Conservation (phyloP, 2,329 filamentous ascomycete species). For the Phyllosticta citriasiana region DNA sequence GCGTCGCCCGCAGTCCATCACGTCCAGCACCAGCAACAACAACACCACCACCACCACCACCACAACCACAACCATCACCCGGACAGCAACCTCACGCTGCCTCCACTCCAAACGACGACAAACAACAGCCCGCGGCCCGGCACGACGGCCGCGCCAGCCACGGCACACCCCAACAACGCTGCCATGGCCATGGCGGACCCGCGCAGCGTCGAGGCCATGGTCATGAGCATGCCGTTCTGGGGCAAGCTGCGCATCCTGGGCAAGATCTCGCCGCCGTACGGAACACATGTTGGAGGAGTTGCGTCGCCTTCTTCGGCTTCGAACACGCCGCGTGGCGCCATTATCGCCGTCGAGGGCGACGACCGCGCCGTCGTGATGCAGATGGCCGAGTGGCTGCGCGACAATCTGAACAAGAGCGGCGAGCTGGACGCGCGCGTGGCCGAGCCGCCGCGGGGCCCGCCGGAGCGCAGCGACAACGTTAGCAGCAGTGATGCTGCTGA, state of each 20-base stretch:
- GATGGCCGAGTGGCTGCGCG: constrained; percentile 55
- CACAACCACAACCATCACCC: constrained; percentile 25
- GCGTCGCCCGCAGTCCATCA: constrained; percentile 1
- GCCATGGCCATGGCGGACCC: not conserved
- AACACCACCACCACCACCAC: constrained; percentile 31
- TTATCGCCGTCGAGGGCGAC: constrained; percentile 76
- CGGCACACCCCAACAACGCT: not conserved
- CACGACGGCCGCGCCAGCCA: not conserved
- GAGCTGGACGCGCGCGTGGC: constrained; percentile 42
- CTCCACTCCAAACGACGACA: constrained; percentile 40
- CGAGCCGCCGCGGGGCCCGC: constrained; percentile 37
- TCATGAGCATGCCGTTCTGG: constrained; percentile 64
- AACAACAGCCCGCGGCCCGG: not conserved
- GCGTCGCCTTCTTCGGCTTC: not conserved
- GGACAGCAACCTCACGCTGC: constrained; percentile 39
- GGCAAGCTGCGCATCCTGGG: constrained; percentile 69
- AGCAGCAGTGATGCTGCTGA: constrained; percentile 9
- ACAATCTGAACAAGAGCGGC: constrained; percentile 41
- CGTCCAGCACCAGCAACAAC: no score
- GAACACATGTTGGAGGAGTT: not conserved
- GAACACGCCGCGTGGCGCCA: constrained; percentile 53
- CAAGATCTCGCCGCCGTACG: constrained; percentile 59
- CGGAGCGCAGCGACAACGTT: constrained; percentile 14
- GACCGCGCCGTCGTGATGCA: constrained; percentile 52
- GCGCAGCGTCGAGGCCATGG: constrained; percentile 53